These are phyloP conservation scores for Apiosordaria backusii DNA, from an alignment of 495 filamentous ascomycete genomes.

Conservation along the genomic window DNA sequence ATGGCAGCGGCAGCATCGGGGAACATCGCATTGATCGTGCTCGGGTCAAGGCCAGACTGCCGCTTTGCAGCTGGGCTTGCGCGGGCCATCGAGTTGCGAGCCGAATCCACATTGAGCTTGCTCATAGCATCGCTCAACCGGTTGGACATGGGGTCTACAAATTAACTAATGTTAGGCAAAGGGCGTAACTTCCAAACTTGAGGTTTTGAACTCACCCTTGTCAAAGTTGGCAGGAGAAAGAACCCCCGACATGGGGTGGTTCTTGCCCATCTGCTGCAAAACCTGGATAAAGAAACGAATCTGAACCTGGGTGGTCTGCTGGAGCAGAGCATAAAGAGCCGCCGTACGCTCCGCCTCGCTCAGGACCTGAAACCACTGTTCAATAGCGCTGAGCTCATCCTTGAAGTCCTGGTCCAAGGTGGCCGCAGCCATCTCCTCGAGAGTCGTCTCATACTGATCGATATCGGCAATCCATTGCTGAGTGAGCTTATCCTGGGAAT, in stretches of 20 bases:
- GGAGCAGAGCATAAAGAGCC: slow-evolving; percentile 88
- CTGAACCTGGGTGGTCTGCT: slow-evolving; percentile 98
- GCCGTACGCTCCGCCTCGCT: slow-evolving; percentile 96
- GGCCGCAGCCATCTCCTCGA: slow-evolving; percentile 98
- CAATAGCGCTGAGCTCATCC: slow-evolving; percentile 96
- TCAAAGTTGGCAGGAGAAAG: slow-evolving; percentile 96
- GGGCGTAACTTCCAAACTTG: background rate
- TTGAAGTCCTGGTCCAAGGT: slow-evolving; percentile 99
- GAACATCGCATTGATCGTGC: slow-evolving; percentile 98
- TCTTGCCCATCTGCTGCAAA: slow-evolving; percentile 96
- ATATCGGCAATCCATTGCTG: slow-evolving; percentile 99
- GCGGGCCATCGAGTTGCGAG: slow-evolving; percentile 81
- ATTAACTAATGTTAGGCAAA: slow-evolving; percentile 7
- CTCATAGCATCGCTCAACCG: slow-evolving; percentile 96
- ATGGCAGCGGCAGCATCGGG: slow-evolving; percentile 97
- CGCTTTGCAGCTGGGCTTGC: slow-evolving; percentile 69
- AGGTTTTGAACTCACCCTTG: slow-evolving; percentile 66
- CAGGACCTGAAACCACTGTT: slow-evolving; percentile 98
- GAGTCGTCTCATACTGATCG: slow-evolving; percentile 93
- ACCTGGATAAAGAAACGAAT: slow-evolving; percentile 99
- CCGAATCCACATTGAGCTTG: slow-evolving; percentile 80
- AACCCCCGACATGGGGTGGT: slow-evolving; percentile 94
- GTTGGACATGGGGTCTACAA: slow-evolving; percentile 91
- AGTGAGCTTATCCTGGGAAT: slow-evolving; percentile 86
- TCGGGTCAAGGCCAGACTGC: slow-evolving; percentile 87